These are phyloP conservation scores for Panicum miliaceum DNA, from an alignment of 176 grass and related monocot genomes.

Conservation along the genomic window DNA sequence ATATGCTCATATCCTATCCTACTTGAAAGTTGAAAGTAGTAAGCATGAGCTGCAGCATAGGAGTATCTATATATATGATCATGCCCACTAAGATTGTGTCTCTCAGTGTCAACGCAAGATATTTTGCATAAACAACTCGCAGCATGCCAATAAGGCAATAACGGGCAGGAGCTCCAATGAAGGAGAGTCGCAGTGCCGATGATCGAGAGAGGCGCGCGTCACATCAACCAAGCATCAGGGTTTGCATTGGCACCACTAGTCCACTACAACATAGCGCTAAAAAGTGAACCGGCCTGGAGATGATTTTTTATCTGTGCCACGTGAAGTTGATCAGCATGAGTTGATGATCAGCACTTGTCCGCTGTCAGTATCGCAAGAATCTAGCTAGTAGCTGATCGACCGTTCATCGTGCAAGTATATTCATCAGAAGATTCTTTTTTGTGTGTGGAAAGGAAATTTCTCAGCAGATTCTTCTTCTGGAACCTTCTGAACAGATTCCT, in stretches of 20 bases:
- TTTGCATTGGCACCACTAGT: constrained; percentile 12
- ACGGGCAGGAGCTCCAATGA: constrained; percentile 32
- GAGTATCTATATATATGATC: constrained; percentile 18
- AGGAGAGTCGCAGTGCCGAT: constrained; percentile 27
- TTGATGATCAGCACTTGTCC: not conserved
- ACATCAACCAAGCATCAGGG: constrained; percentile 12
- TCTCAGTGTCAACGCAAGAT: constrained; percentile 31
- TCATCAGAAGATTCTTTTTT: constrained; percentile 13
- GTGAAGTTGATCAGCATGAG: constrained; percentile 5
- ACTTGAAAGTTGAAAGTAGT: not conserved
- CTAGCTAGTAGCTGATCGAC: not conserved
- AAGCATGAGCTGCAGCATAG: constrained; percentile 19
- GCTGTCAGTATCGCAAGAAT: constrained; percentile 17
- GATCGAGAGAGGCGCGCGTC: not conserved
- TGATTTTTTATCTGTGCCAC: constrained; percentile 4
- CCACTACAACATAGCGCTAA: not conserved
- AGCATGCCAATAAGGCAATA: not conserved
- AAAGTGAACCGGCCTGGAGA: not conserved
- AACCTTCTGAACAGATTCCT: constrained; percentile 35
- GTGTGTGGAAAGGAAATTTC: no score
- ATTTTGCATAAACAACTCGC: constrained; percentile 36
- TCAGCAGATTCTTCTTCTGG: constrained; percentile 19
- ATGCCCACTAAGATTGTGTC: constrained; percentile 29
- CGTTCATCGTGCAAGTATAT: not conserved
- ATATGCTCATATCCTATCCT: constrained; percentile 39